A percentile compares a stretch with the other conserved stretches of the same genome.
These are phyloP conservation scores for Penicillium soppii DNA, from an alignment of 495 filamentous ascomycete genomes.

Conservation along the genomic window DNA sequence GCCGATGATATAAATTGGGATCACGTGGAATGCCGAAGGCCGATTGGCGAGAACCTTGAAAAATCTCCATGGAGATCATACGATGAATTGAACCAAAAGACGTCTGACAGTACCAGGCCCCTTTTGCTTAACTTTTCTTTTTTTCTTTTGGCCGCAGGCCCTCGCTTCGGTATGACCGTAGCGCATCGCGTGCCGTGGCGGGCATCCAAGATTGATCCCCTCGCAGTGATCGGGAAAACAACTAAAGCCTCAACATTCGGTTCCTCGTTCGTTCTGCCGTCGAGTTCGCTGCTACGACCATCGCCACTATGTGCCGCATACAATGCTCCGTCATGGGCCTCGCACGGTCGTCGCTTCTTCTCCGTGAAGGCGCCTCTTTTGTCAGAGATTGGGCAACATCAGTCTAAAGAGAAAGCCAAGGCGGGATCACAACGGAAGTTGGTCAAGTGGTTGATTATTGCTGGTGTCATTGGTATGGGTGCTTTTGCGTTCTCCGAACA, in stretches of 20 bases:
- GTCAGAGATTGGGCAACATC: constrained; percentile 6
- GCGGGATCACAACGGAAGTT: constrained; percentile 26
- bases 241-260: constrained; percentile 22
- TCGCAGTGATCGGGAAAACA: constrained; percentile 24
- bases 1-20: constrained; percentile 10
- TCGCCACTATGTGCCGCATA: constrained; percentile 1
- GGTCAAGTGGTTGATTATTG: constrained; percentile 50
- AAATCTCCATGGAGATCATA: constrained; percentile 25
- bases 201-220: constrained; percentile 35
- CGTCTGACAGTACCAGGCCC: background rate
- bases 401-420: constrained; percentile 14
- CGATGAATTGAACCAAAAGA: constrained; percentile 15
- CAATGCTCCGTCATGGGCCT: constrained; percentile 1
- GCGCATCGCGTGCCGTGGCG: constrained; percentile 39
- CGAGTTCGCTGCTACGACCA: constrained; percentile 1
- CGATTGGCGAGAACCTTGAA: constrained; percentile 30
- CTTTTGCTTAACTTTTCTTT: background rate
- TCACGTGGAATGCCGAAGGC: constrained; percentile 19
- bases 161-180: constrained; percentile 38
- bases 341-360: constrained; percentile 9
- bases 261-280: constrained; percentile 5
- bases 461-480: constrained; percentile 54
- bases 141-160: constrained; percentile 1
- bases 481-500: constrained; percentile 69
- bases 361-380: constrained; percentile 19